Base-by-base conservation (phyloP, 805 yeast species). In the Kodamaea jinghongensis region DNA sequence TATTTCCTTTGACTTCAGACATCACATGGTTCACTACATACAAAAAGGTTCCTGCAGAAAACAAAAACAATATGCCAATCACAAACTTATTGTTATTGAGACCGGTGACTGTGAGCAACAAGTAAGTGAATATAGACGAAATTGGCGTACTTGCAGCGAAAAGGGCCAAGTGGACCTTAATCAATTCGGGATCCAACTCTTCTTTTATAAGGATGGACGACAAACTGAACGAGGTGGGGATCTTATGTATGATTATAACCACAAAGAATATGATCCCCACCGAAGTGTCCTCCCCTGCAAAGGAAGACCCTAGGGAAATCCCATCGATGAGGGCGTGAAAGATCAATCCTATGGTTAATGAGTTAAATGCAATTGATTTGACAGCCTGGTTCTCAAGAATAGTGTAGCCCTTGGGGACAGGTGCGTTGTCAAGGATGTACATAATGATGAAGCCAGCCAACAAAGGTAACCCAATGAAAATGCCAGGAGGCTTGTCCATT, bases 301-400 rank as follows among this genome's bases (percentile, higher is more conserved):
- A 67, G 1, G 83, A 70, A 0, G 88, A 75, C 0, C 89, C 88
- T 26, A 85, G 62, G 0, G 88, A 82, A 5, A 85, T 64, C 1
- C 95, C 95, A 50, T 85, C 95, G 2, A 86, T 78, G 2, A 78
- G 50, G 1, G 86, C 76, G 52, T 85, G 95, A 11, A 84, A 65
- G 1, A 83, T 53, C 10, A 85, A 64, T 0, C 89, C 88, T 3
- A 83, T 49, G 0, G 86, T 76, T 2, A 78, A 64, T 1, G 86
- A 61, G 11, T 76, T 61, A 12, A 54, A 50, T 13, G 71, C 36
- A 1, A 75, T 61, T 3, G 70, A 54, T 23, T 39, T 26, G 7
- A 48, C 17, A 3, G 42, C 23, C 8, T 38, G 45, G 9, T 29
- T 13, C 12, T 32, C 40, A 13, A 37, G 31, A 13, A 38, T 13